phyloP scores from a whole-genome alignment of 2,329 filamentous ascomycete genomes.

The Rutstroemia sp. region DNA sequence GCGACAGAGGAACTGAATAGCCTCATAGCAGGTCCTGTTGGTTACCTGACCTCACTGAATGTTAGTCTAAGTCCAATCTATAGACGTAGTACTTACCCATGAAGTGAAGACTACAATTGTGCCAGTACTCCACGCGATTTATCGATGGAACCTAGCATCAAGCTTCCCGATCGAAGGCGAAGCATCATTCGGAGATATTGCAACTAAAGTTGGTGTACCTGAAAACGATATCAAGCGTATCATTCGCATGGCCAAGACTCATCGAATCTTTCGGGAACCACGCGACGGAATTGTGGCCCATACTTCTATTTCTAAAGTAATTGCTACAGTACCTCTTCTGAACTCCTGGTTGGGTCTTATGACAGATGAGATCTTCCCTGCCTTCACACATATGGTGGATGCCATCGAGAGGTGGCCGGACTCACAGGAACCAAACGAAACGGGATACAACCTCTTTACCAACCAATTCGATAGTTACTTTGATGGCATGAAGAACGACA shows the following conservation, averaged over 20 bases:
- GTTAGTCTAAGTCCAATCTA: neutral
- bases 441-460: conserved; percentile 3
- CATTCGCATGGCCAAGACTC: conserved; percentile 47
- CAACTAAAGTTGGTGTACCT: neutral
- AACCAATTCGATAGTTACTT: neutral
- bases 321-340: neutral
- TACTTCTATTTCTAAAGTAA: conserved; percentile 3
- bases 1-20: neutral
- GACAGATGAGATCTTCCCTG: conserved; percentile 5
- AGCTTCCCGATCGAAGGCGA: neutral
- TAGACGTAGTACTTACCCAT: neutral
- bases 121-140: neutral
- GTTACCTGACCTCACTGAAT: neutral
- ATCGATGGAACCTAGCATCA: neutral
- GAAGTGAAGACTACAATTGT: neutral
- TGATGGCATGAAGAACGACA: neutral
- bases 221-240: conserved; percentile 25
- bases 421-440: conserved; percentile 9
- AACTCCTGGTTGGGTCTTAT: neutral
- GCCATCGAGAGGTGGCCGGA: conserved; percentile 11
- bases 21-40: neutral
- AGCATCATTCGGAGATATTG: neutral
- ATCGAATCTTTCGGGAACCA: conserved; percentile 31
- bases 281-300: conserved; percentile 12
- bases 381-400: conserved; percentile 5